Base-by-base conservation (phyloP, 768 basidiomycete species). In the Russula abietina region DNA sequence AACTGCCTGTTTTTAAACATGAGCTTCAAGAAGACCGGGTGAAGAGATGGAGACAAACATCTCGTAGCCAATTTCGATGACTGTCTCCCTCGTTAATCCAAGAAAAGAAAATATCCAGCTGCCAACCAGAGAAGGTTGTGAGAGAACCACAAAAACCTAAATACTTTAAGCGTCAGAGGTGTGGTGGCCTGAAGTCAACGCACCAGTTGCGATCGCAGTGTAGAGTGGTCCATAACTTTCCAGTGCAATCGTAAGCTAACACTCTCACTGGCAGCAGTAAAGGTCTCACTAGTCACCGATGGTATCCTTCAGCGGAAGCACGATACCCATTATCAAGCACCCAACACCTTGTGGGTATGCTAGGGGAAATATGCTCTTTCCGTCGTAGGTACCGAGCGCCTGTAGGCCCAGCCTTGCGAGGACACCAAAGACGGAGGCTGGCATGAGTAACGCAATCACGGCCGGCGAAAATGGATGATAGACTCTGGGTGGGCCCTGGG, bases 111-210 rank as follows among this genome's bases (percentile, higher is more conserved):
- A 93, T 74, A 64, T 95, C 91, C 11, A 91, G 71, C 73, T 98
- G 92, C 97, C 97, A 98, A 41, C 87, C 83, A 17, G 95, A 97
- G 77, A 98, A 98, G 2, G 94, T 98, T 11, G 97, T 99, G 68
- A 98, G 74, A 1, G 93, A 96, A 3, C 96, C 97, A 71, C 97
- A 98, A 73, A 98, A 93, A 16, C 93, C 94, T 88, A 62, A 28
- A 41, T 26, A n/a, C 5, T 26, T 17, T 33, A 43, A 19, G 11
- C 22, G 48, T 63, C 14, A 59, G 46, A 41, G 49, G 10, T 11
- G 30, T 54, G 19, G 32, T 16, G 36, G 54, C 32, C 28, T 8
- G 24, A 24, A 55, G 38, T 32, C 22, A 53, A 69, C 74, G 67
- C 64, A 86, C 92, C 93, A 64, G 94, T 97, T 0, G 93, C 91